Evolutionary conservation across 495 filamentous ascomycete species (phyloP), one percentile per base, ranked within the genome.

Genomic region (Penicillium daleae): DNA sequence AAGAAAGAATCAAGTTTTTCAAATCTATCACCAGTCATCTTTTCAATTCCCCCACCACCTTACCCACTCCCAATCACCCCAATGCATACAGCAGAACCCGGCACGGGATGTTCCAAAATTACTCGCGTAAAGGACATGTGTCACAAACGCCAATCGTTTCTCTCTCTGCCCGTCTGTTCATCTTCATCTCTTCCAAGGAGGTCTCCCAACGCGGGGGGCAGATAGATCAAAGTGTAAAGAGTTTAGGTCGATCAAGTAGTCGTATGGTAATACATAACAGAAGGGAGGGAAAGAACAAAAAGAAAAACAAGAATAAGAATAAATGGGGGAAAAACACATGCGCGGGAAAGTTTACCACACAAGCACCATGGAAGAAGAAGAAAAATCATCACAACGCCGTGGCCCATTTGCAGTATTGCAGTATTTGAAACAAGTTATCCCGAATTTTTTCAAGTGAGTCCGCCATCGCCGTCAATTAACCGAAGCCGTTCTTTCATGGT

Each of bases 401-500:
- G 57, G 64, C 67, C 70, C 67, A 67, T 65, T 68, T 63, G 61
- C 24, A 52, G 27, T 10, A 10, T 12, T 24, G 17, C 64, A 72
- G 51, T 70, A 67, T 49, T 61, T 46, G 40, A 60, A 70, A 67
- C 56, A 61, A 31, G 32, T 39, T 29, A 39, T 40, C 52, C 68
- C 24, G 27, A 52, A 52, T n/a, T 8, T 1, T 52, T 50, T 62
- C 71, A 76, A 60, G 62, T 66, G 48, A 80, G 69, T 17, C 78
- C 83, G n/a, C 81, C 81, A 52, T 90, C 84, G 24, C 91, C 93
- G 71, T 97, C 92, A 19, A 92, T 92, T 66, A 97, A 89, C 31
- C 90, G 90, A 51, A 97, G 84, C 64, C 92, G 83, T 77, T 97
- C 91, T 75, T 96, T 94, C 4, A 89, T 87, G 40, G 92, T 96